Evolutionary conservation across 1,139 yeast genomes (phyloP).

Genomic region (Lodderomyces parapsilosis): DNA sequence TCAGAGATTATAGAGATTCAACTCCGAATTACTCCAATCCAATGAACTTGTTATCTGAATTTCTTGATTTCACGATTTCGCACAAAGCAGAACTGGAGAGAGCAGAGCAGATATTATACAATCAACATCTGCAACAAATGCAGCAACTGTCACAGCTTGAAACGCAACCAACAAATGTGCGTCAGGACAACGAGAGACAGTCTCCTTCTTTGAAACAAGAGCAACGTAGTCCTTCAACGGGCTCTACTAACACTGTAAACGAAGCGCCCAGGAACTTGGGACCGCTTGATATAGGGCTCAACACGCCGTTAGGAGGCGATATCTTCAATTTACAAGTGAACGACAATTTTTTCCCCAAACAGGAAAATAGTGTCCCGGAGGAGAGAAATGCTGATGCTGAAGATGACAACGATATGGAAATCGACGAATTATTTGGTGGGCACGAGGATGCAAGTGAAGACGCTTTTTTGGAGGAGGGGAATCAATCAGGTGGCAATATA

Average conservation of each 20-base stretch:
- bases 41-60: slow-evolving; percentile 32
- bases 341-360: slow-evolving; percentile 15
- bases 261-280: slow-evolving; percentile 18
- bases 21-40: slow-evolving; percentile 24
- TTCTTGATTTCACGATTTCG: slow-evolving; percentile 35
- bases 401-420: slow-evolving; percentile 27
- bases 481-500: no score
- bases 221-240: slow-evolving; percentile 23
- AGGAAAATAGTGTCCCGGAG: slow-evolving; percentile 9
- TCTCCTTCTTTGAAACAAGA: slow-evolving; percentile 5
- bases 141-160: slow-evolving; percentile 8
- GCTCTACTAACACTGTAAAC: slow-evolving; percentile 23
- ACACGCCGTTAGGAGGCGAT: slow-evolving; percentile 22
- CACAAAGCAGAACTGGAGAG: slow-evolving; percentile 17
- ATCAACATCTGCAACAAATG: no score
- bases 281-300: slow-evolving; percentile 15
- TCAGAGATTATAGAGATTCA: slow-evolving; percentile 3
- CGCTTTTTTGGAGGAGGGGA: no score
- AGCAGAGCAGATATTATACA: no score
- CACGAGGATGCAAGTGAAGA: slow-evolving; percentile 26
- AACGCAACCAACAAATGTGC: neutral
- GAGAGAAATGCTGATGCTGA: slow-evolving; percentile 30
- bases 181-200: neutral
- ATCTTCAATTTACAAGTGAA: slow-evolving; percentile 24
- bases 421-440: slow-evolving; percentile 46